Evolutionary conservation across 768 basidiomycete species (phyloP).

Genomic region (Leucosporidium yakuticum): DNA sequence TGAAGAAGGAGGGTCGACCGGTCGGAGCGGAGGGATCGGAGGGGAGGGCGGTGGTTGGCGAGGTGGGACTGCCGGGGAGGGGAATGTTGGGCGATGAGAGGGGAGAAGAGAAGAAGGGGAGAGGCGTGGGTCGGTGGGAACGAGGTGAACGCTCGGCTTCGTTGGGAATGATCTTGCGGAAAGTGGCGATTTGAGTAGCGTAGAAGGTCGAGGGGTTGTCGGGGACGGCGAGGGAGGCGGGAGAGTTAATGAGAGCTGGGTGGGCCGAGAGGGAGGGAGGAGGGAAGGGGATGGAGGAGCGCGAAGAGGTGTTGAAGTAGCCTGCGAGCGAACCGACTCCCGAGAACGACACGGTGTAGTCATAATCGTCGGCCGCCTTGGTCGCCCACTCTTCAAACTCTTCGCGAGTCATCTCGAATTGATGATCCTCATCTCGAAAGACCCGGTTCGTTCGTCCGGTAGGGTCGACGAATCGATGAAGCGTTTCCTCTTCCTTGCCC

Average conservation of each 20-base stretch:
- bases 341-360: slow-evolving; percentile 18
- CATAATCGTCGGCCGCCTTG: neutral
- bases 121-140: slow-evolving; percentile 16
- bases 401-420: slow-evolving; percentile 76
- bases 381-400: slow-evolving; percentile 66
- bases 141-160: slow-evolving; percentile 28
- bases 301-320: slow-evolving; percentile 13
- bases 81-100: neutral
- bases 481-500: slow-evolving; percentile 42
- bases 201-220: slow-evolving; percentile 15
- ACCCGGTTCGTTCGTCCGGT: slow-evolving; percentile 65
- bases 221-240: neutral
- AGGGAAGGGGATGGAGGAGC: slow-evolving; percentile 14
- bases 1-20: neutral
- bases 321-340: slow-evolving; percentile 30
- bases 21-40: neutral
- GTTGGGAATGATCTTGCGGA: slow-evolving; percentile 12
- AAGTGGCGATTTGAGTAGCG: slow-evolving; percentile 36
- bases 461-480: slow-evolving; percentile 58
- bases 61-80: neutral
- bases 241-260: slow-evolving; percentile 6
- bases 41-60: neutral
- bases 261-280: slow-evolving; percentile 20
- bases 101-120: slow-evolving; percentile 30
- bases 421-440: slow-evolving; percentile 77